Evolutionary conservation across 805 yeast genomes (phyloP).

Genomic region (Nakazawaea ernobii): DNA sequence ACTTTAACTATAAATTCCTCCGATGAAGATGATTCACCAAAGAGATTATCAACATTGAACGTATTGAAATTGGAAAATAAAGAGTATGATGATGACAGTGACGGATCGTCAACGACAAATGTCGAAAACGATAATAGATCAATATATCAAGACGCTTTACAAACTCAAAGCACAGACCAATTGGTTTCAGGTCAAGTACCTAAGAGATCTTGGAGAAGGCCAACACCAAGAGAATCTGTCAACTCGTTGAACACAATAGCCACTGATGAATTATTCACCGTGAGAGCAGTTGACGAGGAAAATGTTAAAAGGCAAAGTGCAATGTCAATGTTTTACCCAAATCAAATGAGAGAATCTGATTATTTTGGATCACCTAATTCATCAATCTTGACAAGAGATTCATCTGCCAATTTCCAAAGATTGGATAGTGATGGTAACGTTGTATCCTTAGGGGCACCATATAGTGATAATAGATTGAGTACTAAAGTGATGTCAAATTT

Average conservation of each 20-base stretch:
- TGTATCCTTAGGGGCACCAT: slow-evolving; percentile 18
- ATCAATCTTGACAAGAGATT: slow-evolving; percentile 13
- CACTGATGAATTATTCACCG: slow-evolving; percentile 76
- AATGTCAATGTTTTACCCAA: slow-evolving; percentile 18
- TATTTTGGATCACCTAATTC: slow-evolving; percentile 21
- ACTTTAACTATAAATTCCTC: slow-evolving; percentile 12
- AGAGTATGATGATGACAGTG: slow-evolving; percentile 23
- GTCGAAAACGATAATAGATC: slow-evolving; percentile 33
- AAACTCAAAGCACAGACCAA: slow-evolving; percentile 34
- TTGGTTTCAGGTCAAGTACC: slow-evolving; percentile 21
- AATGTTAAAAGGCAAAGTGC: slow-evolving; percentile 32
- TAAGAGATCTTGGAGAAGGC: slow-evolving; percentile 55
- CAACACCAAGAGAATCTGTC: slow-evolving; percentile 54
- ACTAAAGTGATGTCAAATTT: slow-evolving; percentile 13
- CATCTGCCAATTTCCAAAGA: slow-evolving; percentile 33
- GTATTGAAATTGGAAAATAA: slow-evolving; percentile 45
- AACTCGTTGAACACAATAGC: slow-evolving; percentile 79
- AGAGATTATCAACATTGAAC: slow-evolving; percentile 43
- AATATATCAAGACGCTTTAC: slow-evolving; percentile 32
- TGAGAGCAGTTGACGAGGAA: slow-evolving; percentile 64
- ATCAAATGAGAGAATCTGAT: slow-evolving; percentile 17
- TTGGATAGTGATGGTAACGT: slow-evolving; percentile 41
- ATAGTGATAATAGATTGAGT: slow-evolving; percentile 7
- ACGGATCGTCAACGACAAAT: slow-evolving; percentile 48
- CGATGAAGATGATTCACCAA: slow-evolving; percentile 15